These are phyloP conservation scores for Geotrichum fermentans DNA, from an alignment of 1,139 yeast genomes.

Conservation along the genomic window DNA sequence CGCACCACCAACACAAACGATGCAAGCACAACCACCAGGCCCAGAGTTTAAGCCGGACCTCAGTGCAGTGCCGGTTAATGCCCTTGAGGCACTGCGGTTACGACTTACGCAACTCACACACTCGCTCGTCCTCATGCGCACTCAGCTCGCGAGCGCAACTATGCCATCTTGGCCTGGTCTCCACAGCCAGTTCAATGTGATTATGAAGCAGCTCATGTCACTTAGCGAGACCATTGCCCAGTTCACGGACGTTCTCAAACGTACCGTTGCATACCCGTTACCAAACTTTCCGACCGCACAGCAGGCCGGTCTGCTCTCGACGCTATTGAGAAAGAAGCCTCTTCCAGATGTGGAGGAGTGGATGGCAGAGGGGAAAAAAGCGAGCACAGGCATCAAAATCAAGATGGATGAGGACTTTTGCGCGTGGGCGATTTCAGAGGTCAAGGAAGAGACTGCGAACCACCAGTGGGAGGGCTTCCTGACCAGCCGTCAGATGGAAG, in stretches of 20 bases:
- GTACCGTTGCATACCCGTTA: slow-evolving; percentile 76
- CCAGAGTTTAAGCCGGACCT: slow-evolving; percentile 21
- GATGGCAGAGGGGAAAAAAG: slow-evolving; percentile 49
- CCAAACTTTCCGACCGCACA: slow-evolving; percentile 80
- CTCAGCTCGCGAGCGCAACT: slow-evolving; percentile 35
- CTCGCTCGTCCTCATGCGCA: slow-evolving; percentile 34
- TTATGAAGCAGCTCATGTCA: slow-evolving; percentile 74
- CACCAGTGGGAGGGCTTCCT: slow-evolving; percentile 61
- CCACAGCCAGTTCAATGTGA: slow-evolving; percentile 79
- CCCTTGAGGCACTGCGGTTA: slow-evolving; percentile 56
- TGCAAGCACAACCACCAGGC: too few relatives aligned
- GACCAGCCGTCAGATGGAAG: slow-evolving; percentile 49
- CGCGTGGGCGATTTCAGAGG: slow-evolving; percentile 56
- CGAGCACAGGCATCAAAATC: slow-evolving; percentile 13
- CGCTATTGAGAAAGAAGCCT: slow-evolving; percentile 78
- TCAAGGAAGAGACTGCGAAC: slow-evolving; percentile 50
- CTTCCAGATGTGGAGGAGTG: slow-evolving; percentile 88
- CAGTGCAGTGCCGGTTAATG: slow-evolving; percentile 52
- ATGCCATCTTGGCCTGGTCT: slow-evolving; percentile 47
- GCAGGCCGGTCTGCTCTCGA: slow-evolving; percentile 75
- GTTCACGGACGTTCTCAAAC: slow-evolving; percentile 53
- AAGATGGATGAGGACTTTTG: slow-evolving; percentile 31
- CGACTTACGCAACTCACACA: slow-evolving; percentile 50
- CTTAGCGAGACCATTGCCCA: slow-evolving; percentile 62
- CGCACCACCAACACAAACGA: too few relatives aligned